Conservation (phyloP, 78 protist species). For the Dictyostelium purpureum region DNA sequence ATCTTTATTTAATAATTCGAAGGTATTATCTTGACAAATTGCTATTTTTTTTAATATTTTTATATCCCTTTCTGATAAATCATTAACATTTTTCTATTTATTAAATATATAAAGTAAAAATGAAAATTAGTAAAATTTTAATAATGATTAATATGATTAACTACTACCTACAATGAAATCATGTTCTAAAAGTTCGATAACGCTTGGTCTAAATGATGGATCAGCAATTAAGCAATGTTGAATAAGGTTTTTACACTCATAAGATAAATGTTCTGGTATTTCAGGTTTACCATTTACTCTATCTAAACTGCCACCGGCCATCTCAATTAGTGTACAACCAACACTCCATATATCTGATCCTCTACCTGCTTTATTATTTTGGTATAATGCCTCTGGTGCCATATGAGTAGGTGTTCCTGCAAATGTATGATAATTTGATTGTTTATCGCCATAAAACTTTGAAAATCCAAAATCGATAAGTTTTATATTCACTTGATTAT, state of each 20-base stretch:
- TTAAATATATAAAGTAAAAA: too few relatives aligned
- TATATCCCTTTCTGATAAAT: too few relatives aligned
- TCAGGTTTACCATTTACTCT: not conserved
- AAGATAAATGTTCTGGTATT: not conserved
- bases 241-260: not conserved
- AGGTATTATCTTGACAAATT: too few relatives aligned
- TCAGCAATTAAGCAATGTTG: not conserved
- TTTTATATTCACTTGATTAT: slow-evolving; percentile 71
- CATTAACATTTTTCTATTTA: too few relatives aligned
- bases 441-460: not conserved
- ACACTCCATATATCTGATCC: slow-evolving; percentile 84
- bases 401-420: slow-evolving; percentile 88
- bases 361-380: slow-evolving; percentile 73
- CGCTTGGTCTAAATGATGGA: not conserved
- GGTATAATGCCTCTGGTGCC: slow-evolving; percentile 90
- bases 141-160: too few relatives aligned
- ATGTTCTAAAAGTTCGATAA: not conserved
- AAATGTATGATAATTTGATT: slow-evolving; percentile 37
- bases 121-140: too few relatives aligned
- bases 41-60: too few relatives aligned
- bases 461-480: slow-evolving; percentile 86
- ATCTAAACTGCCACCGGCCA: slow-evolving; percentile 65
- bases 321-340: slow-evolving; percentile 86
- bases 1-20: too few relatives aligned
- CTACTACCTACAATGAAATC: slow-evolving; percentile 4